Conservation (phyloP, 1,284 basidiomycete species). For the Caloboletus firmus region DNA sequence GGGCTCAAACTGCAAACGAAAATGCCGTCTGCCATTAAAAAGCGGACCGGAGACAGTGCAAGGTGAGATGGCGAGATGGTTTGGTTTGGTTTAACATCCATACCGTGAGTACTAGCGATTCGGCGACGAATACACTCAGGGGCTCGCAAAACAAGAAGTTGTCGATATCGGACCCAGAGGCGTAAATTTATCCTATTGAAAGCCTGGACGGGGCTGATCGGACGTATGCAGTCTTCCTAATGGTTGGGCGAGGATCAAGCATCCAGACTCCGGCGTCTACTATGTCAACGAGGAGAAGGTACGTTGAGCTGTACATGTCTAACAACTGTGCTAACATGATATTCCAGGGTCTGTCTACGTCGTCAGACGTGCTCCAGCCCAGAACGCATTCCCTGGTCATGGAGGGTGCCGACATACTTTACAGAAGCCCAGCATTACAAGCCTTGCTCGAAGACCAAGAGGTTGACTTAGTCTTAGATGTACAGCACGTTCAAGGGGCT, state of each 20-base stretch:
- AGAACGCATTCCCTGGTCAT: slow-evolving; percentile 6
- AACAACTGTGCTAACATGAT: background rate
- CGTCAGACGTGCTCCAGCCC: slow-evolving; percentile 18
- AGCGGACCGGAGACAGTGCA: background rate
- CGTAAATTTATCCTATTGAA: slow-evolving; percentile 7
- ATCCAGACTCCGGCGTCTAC: slow-evolving; percentile 32
- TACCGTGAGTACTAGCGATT: background rate
- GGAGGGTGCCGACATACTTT: slow-evolving; percentile 14
- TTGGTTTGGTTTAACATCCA: background rate
- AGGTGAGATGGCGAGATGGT: slow-evolving; percentile 7
- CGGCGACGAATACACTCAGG: slow-evolving; percentile 20
- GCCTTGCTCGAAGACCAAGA: slow-evolving; percentile 10
- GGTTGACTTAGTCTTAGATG: slow-evolving; percentile 22
- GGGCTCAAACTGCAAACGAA: slow-evolving; percentile 13
- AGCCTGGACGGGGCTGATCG: background rate
- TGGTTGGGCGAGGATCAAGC: slow-evolving; percentile 29
- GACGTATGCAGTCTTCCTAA: slow-evolving; percentile 8
- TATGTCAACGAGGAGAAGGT: slow-evolving; percentile 30
- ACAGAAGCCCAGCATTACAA: slow-evolving; percentile 3
- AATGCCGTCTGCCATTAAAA: slow-evolving; percentile 19
- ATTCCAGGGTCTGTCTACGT: slow-evolving; percentile 21
- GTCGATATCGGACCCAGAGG: background rate
- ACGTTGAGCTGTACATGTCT: background rate
- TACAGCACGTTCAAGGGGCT: background rate
- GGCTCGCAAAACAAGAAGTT: slow-evolving; percentile 6